Conservation (phyloP, 2,329 filamentous ascomycete genomes). For the Metarhizium humberi region DNA sequence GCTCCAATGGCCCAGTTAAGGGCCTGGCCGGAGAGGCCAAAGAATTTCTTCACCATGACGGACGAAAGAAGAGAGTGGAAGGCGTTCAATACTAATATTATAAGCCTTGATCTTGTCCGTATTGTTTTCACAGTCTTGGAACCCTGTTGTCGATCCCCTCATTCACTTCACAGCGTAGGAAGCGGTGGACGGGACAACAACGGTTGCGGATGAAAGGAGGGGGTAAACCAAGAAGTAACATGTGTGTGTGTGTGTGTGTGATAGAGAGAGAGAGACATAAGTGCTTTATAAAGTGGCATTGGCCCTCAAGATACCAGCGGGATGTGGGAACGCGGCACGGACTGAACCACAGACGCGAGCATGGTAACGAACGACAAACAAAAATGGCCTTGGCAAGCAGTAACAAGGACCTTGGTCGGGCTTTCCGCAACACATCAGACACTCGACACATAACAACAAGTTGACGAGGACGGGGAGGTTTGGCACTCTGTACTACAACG, state of each 20-base stretch:
- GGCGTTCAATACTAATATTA: background rate
- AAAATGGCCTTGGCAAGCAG: no score
- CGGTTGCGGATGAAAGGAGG: background rate
- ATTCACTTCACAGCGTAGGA: background rate
- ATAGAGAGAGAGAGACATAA: background rate
- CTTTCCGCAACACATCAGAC: background rate
- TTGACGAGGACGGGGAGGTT: background rate
- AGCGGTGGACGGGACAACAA: background rate
- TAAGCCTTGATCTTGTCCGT: background rate
- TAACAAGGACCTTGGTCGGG: background rate
- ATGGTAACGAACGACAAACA: no score
- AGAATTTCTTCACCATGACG: slow-evolving; percentile 35
- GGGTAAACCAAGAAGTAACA: background rate
- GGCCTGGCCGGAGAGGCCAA: slow-evolving; percentile 55
- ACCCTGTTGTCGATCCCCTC: background rate
- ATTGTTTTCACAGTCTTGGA: background rate
- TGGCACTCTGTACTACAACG: background rate
- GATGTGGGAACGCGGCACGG: background rate
- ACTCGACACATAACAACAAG: background rate
- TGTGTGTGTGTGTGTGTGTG: no score
- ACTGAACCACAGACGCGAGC: no score
- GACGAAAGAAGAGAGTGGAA: background rate
- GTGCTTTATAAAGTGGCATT: background rate
- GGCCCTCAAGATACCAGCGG: background rate
- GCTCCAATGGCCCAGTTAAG: slow-evolving; percentile 61